Evolutionary conservation across 192 early-diverging fungal genomes (phyloP).

Genomic region (Coemansia sp.): DNA sequence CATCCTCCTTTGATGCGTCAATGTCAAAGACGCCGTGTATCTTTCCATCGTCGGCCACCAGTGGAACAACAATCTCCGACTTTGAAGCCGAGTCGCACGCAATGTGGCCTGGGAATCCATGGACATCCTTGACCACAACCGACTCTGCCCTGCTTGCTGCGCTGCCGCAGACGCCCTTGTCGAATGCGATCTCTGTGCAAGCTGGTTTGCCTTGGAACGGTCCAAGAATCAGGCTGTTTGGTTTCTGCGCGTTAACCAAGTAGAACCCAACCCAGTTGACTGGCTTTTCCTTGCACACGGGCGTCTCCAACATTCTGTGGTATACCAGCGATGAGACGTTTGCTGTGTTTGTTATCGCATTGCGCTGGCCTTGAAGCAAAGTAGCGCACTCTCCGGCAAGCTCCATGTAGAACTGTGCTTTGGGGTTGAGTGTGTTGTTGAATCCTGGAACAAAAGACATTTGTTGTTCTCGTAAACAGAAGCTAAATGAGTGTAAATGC

Average conservation of each 20-base stretch:
- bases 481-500: not conserved
- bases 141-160: conserved; percentile 63
- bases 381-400: conserved; percentile 60
- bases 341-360: conserved; percentile 75
- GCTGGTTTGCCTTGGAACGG: conserved; percentile 93
- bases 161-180: conserved; percentile 87
- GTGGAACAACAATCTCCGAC: conserved; percentile 87
- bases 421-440: conserved; percentile 48
- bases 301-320: conserved; percentile 70
- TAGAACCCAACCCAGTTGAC: conserved; percentile 87
- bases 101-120: conserved; percentile 85
- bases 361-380: conserved; percentile 70
- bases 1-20: conserved; percentile 63
- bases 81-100: conserved; percentile 84
- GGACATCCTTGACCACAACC: conserved; percentile 75
- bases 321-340: conserved; percentile 81
- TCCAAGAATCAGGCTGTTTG: conserved; percentile 64
- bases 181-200: conserved; percentile 81
- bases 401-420: conserved; percentile 72
- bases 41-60: conserved; percentile 49
- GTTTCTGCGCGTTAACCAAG: conserved; percentile 55
- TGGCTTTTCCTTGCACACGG: conserved; percentile 58
- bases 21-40: conserved; percentile 72
- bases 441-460: conserved; percentile 47
- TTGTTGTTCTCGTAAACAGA: not conserved